Percentiles rank a stretch among this genome's conserved stretches.
phyloP scores from a whole-genome alignment of 192 early-diverging fungal genomes.

The Coemansia sp. region DNA sequence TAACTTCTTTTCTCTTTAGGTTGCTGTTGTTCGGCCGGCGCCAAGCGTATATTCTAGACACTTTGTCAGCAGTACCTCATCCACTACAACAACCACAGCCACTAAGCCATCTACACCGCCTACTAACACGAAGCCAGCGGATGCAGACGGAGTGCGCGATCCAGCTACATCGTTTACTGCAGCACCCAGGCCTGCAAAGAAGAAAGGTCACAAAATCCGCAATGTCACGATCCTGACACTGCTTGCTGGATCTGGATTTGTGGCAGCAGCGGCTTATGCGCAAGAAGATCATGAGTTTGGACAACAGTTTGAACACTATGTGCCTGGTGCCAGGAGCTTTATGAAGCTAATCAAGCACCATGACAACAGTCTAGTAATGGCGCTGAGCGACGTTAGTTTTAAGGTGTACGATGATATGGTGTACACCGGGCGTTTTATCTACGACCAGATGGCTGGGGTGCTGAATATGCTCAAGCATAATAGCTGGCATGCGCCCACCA shows the following conservation, averaged over 20 bases:
- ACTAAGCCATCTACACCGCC: background rate
- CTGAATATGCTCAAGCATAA: slow-evolving; percentile 55
- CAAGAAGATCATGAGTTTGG: slow-evolving; percentile 57
- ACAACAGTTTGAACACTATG: slow-evolving; percentile 57
- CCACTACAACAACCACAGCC: slow-evolving; percentile 4
- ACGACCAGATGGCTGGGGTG: slow-evolving; percentile 53
- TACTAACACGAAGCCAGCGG: slow-evolving; percentile 7
- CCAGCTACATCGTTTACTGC: slow-evolving; percentile 22
- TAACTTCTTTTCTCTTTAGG: background rate
- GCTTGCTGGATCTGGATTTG: slow-evolving; percentile 38
- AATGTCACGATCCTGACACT: slow-evolving; percentile 33
- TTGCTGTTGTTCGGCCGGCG: background rate
- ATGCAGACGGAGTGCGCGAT: slow-evolving; percentile 25
- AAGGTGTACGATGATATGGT: slow-evolving; percentile 58
- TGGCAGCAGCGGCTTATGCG: slow-evolving; percentile 44
- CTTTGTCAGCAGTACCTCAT: background rate
- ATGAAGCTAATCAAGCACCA: slow-evolving; percentile 58
- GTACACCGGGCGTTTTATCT: slow-evolving; percentile 47
- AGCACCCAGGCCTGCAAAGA: slow-evolving; percentile 36
- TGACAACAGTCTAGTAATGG: slow-evolving; percentile 49
- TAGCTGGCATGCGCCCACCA: slow-evolving; percentile 45
- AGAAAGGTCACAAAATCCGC: slow-evolving; percentile 47
- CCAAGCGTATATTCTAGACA: background rate
- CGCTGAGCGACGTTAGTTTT: slow-evolving; percentile 59
- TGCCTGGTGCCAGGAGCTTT: slow-evolving; percentile 60